Evolutionary conservation across 129 eudicot species (phyloP).

Genomic region (Rutidosis leptorrhynchoides): DNA sequence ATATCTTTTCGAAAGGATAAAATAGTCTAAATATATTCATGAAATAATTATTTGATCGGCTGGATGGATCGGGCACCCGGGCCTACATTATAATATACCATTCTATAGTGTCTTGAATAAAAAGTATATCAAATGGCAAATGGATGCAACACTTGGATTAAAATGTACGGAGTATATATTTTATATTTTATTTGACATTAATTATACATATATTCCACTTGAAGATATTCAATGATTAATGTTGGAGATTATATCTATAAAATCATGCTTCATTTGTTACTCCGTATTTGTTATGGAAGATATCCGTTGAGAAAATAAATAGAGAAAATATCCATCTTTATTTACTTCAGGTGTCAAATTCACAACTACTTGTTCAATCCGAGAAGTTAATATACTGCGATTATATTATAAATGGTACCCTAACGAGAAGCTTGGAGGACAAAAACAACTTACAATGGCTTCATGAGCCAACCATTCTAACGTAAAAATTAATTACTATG

Average conservation of each 20-base stretch:
- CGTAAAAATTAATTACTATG: no score
- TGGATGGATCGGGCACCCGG: neutral
- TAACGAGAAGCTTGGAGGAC: no score
- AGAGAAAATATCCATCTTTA: neutral
- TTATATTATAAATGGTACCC: no score
- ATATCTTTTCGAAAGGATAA: no score
- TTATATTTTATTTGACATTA: neutral
- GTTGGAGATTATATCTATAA: neutral
- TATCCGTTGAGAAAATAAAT: neutral
- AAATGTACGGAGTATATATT: no score
- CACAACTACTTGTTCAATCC: neutral
- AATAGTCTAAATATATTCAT: no score
- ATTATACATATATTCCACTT: slow-evolving; percentile 18
- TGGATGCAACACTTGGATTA: slow-evolving; percentile 12
- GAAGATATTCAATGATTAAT: slow-evolving; percentile 21
- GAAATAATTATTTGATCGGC: slow-evolving; percentile 14
- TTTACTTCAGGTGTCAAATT: neutral
- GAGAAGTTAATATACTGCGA: no score
- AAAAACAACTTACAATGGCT: no score
- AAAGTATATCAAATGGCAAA: slow-evolving; percentile 22
- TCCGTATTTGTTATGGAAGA: neutral
- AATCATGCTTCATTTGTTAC: neutral
- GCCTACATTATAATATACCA: slow-evolving; percentile 6
- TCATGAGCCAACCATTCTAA: no score
- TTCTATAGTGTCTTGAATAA: neutral